These are phyloP conservation scores for Candida germanica DNA, from an alignment of 805 yeast species.

Conservation along the genomic window DNA sequence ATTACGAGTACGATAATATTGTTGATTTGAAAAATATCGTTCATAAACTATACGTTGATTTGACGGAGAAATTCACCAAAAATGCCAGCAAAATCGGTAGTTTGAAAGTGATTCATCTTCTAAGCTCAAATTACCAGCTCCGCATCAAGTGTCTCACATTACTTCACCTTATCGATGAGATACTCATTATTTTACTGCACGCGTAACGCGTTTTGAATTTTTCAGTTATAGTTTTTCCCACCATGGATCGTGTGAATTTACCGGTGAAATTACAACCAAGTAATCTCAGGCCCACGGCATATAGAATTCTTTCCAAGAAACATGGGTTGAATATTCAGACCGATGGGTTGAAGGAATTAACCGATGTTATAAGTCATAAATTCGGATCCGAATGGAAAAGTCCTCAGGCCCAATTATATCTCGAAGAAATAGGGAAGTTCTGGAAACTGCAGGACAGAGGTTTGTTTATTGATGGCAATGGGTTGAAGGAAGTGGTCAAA, in stretches of 20 bases:
- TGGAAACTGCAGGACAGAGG: conserved; percentile 95
- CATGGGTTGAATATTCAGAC: conserved; percentile 89
- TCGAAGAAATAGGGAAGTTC: conserved; percentile 73
- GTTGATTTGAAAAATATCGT: conserved; percentile 11
- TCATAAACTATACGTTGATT: conserved; percentile 9
- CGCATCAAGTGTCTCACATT: conserved; percentile 8
- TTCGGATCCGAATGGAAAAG: conserved; percentile 90
- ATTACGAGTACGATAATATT: conserved; percentile 10
- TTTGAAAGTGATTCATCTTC: conserved; percentile 4
- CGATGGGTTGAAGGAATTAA: conserved; percentile 69
- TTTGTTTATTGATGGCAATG: conserved; percentile 74
- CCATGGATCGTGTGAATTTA: conserved; percentile 30
- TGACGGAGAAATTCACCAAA: conserved; percentile 8
- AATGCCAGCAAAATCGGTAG: conserved; percentile 2
- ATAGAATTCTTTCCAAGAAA: conserved; percentile 84
- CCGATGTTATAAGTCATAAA: conserved; percentile 69
- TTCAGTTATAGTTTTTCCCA: neutral
- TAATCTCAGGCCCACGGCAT: conserved; percentile 86
- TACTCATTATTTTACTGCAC: conserved; percentile 10
- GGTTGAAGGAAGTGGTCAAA: conserved; percentile 58
- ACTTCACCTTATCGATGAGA: conserved; percentile 13
- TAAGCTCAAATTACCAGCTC: conserved; percentile 12
- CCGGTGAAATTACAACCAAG: conserved; percentile 80
- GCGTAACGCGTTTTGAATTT: conserved; percentile 7
- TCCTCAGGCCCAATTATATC: conserved; percentile 52